phyloP scores from a whole-genome alignment of 2,329 filamentous ascomycete genomes.

The Juglanconis juglandina region DNA sequence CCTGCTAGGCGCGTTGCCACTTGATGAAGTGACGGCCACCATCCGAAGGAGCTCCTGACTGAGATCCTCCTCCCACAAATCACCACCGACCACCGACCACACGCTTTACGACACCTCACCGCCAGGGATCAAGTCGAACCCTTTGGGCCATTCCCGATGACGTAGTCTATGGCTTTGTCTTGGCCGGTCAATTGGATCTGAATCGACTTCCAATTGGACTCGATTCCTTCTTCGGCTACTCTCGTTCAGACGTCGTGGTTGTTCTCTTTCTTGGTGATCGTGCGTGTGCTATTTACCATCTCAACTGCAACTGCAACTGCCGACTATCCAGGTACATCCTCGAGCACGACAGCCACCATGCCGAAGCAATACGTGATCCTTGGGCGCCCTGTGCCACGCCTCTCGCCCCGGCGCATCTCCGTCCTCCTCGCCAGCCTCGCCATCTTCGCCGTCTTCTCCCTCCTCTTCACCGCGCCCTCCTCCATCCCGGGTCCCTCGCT shows the following conservation, averaged over 20 bases:
- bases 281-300: neutral
- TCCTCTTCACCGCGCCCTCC: constrained; percentile 50
- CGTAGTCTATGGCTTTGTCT: neutral
- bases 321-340: neutral
- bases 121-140: too few relatives aligned
- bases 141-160: neutral
- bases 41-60: too few relatives aligned
- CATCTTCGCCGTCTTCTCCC: constrained; percentile 50
- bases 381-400: constrained; percentile 46
- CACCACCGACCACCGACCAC: neutral
- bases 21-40: neutral
- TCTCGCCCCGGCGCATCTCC: constrained; percentile 51
- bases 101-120: neutral
- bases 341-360: constrained; percentile 32
- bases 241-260: neutral
- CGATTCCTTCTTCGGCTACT: neutral
- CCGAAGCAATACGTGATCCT: constrained; percentile 44
- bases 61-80: neutral
- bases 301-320: neutral
- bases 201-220: neutral
- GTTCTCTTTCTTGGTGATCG: neutral
- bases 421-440: constrained; percentile 49
- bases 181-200: neutral
- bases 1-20: neutral
- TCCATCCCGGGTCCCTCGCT: constrained; percentile 46